These are phyloP conservation scores for Euphorbia tirucalli DNA, from an alignment of 345 rosid genomes.

Conservation along the genomic window DNA sequence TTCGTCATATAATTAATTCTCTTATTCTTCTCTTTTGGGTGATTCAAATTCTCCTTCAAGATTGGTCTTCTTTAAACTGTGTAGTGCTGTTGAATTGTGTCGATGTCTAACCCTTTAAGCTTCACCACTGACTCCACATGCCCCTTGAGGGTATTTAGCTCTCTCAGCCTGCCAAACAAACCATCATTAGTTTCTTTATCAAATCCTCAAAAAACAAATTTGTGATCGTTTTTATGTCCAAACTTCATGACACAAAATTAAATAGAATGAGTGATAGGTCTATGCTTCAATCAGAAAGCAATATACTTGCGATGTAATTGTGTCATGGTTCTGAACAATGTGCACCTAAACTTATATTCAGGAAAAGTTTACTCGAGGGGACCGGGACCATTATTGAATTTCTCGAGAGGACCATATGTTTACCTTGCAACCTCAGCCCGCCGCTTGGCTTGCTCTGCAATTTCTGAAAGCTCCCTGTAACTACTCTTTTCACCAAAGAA, in stretches of 20 bases:
- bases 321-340: no score
- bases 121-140: constrained; percentile 85
- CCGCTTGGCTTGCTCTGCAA: constrained; percentile 96
- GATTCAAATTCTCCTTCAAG: background rate
- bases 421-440: constrained; percentile 97
- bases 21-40: background rate
- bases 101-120: constrained; percentile 85
- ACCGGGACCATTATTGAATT: no score
- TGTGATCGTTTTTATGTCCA: no score
- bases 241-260: no score
- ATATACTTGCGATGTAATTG: no score
- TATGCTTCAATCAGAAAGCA: no score
- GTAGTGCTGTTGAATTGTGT: constrained; percentile 77
- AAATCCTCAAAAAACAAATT: no score
- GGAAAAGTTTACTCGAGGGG: no score
- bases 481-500: constrained; percentile 55
- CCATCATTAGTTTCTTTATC: no score
- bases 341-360: no score
- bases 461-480: constrained; percentile 87
- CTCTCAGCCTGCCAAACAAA: constrained; percentile 58
- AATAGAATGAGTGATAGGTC: no score
- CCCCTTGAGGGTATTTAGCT: constrained; percentile 66
- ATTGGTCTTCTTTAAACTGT: constrained; percentile 38
- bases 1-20: constrained; percentile 1
- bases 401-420: background rate